These are phyloP conservation scores for Podila epigama DNA, from an alignment of 192 early-diverging fungal genomes.

Conservation along the genomic window DNA sequence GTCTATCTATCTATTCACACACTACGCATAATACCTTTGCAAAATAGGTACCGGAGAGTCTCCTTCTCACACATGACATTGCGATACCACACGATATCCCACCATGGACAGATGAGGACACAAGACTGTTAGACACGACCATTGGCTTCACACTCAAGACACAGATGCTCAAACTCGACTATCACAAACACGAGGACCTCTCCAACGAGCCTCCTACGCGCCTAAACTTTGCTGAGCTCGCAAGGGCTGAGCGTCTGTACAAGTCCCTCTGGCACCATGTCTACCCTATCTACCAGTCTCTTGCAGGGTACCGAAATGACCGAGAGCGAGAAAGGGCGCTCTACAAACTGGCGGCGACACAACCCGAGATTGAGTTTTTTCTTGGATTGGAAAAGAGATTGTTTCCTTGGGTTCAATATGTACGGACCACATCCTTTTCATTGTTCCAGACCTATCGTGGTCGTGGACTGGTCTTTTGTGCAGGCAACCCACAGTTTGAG, in stretches of 20 bases:
- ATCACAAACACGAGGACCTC: conserved; percentile 20
- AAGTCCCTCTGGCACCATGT: conserved; percentile 55
- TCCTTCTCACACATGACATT: conserved; percentile 48
- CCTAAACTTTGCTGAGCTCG: conserved; percentile 48
- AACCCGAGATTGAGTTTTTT: conserved; percentile 40
- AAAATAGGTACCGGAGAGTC: conserved; percentile 26
- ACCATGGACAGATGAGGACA: conserved; percentile 52
- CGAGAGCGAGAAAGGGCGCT: conserved; percentile 15
- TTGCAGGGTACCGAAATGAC: conserved; percentile 14
- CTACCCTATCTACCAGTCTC: conserved; percentile 46
- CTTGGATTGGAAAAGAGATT: conserved; percentile 38
- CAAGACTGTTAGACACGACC: conserved; percentile 34
- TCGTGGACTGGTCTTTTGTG: conserved; percentile 59
- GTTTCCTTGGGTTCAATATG: conserved; percentile 52
- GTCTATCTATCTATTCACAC: too few species aligned
- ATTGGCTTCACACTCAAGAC: conserved; percentile 40
- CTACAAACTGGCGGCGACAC: conserved; percentile 10
- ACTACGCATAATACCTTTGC: too few species aligned
- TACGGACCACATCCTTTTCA: conserved; percentile 46
- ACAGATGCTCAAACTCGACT: conserved; percentile 22
- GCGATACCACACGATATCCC: conserved; percentile 50
- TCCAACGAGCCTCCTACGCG: conserved; percentile 13
- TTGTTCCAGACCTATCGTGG: conserved; percentile 26
- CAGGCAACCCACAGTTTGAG: conserved; percentile 56
- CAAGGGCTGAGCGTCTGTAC: conserved; percentile 47